Percentiles rank a stretch among this genome's conserved stretches.
Evolutionary conservation across 192 early-diverging fungal genomes (phyloP).

Genomic region (Martensiomyces pterosporus): DNA sequence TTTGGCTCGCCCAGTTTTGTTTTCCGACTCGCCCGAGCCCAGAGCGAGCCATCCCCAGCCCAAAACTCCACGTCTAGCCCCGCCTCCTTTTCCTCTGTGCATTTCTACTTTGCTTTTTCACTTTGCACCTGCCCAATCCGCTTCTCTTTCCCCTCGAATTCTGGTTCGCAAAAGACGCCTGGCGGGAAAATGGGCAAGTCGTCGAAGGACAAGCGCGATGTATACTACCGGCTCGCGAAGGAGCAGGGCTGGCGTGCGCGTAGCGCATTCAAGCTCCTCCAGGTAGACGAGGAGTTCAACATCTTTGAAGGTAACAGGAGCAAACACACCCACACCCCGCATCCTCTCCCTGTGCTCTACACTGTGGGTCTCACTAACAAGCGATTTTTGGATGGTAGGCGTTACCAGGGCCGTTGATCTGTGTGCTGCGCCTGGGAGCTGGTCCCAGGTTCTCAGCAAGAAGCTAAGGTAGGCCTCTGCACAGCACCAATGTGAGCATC

Average conservation of each 20-base stretch:
- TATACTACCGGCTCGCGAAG: constrained; percentile 95
- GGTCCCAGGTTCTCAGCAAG: constrained; percentile 87
- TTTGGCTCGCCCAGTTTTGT: too few species aligned
- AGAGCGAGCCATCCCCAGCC: too few species aligned
- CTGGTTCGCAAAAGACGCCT: too few species aligned
- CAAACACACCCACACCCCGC: too few species aligned
- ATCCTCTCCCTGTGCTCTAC: too few species aligned
- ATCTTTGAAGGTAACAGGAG: constrained; percentile 80
- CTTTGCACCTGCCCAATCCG: too few species aligned
- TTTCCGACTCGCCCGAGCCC: too few species aligned
- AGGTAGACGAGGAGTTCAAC: constrained; percentile 93
- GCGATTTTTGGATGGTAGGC: constrained; percentile 30
- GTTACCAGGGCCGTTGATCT: constrained; percentile 89
- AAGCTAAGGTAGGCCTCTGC: too few species aligned
- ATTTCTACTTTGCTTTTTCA: constrained; percentile 1
- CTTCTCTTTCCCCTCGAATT: too few species aligned
- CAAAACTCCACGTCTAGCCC: too few species aligned
- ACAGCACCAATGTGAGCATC: too few species aligned
- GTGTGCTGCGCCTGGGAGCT: constrained; percentile 96
- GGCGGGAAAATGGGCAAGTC: constrained; percentile 77
- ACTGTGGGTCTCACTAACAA: too few species aligned
- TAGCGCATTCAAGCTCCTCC: constrained; percentile 95
- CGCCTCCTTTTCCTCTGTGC: not conserved
- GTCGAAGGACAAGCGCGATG: constrained; percentile 92
- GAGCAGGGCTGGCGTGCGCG: constrained; percentile 97